phyloP scores from a whole-genome alignment of 441 rosid species.

The Adansonia madagascariensis region DNA sequence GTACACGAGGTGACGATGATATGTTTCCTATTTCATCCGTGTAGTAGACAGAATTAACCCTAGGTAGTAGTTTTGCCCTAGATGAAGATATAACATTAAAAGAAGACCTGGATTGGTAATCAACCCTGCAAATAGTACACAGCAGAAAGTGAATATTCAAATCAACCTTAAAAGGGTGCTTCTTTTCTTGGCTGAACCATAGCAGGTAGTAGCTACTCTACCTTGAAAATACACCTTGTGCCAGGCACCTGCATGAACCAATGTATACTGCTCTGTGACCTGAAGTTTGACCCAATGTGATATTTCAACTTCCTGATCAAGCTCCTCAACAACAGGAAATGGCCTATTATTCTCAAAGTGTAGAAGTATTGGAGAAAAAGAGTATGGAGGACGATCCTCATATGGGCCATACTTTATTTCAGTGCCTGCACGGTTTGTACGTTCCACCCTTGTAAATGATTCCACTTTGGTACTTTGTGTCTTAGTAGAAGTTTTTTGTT shows the following conservation, averaged over 20 bases:
- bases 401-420: constrained; percentile 93
- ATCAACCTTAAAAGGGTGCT: not conserved
- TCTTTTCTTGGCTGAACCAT: not conserved
- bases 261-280: constrained; percentile 79
- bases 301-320: constrained; percentile 86
- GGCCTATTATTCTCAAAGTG: constrained; percentile 95
- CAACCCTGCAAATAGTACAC: constrained; percentile 73
- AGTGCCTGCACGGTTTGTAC: constrained; percentile 65
- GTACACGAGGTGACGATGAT: constrained; percentile 82
- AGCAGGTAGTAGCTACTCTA: constrained; percentile 34
- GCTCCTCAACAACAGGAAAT: constrained; percentile 97
- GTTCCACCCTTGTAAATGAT: constrained; percentile 83
- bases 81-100: constrained; percentile 73
- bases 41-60: constrained; percentile 91
- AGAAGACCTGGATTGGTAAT: constrained; percentile 75
- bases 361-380: constrained; percentile 72
- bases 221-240: constrained; percentile 98
- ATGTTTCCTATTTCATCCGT: constrained; percentile 95
- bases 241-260: constrained; percentile 89
- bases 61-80: constrained; percentile 80
- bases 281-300: constrained; percentile 99
- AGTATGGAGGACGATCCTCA: constrained; percentile 67
- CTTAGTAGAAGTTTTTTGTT: constrained; percentile 75
- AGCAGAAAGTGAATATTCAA: constrained; percentile 29
- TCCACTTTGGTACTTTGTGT: constrained; percentile 81